Base-by-base conservation (phyloP, 2,329 filamentous ascomycete genomes). In the Didymellaceae sp. region DNA sequence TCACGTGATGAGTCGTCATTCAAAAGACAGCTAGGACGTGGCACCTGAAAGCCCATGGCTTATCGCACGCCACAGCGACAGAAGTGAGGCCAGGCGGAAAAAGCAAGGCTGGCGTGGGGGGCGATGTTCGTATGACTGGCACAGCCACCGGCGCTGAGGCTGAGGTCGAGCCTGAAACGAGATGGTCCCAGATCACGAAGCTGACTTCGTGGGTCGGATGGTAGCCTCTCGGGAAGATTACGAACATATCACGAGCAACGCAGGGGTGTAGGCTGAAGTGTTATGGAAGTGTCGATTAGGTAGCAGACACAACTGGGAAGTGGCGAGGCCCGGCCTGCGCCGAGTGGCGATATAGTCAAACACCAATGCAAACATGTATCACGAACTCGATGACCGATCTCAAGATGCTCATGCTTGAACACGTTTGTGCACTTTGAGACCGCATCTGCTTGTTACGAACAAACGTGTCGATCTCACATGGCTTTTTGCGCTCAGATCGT, bases 71-170 rank as follows among this genome's bases (percentile, higher is more conserved):
- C 35, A 37, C 42, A n/a, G 20, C 31, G 22, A 21, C 42, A 25
- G 25, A 31, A 24, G 30, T 31, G 16, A 35, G 35, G 25, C 30
- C 33, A 37, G 43, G 33, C 30, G 38, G 56, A 52, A 57, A 52
- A 49, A 60, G 52, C 41, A 49, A 58, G 47, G 37, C 35, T 45
- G 31, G 45, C 39, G 55, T 54, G 50, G 50, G 52, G 26, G 55
- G 49, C 53, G 30, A 51, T n/a, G 37, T 44, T 38, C 44, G 41
- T 34, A 39, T 49, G 50, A 55, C 30, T 42, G 25, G 37, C 60
- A 55, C 58, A 55, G 53, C 55, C 47, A 57, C 52, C 40, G 51
- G 31, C 34, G 46, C 58, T 49, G 58, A 48, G 42, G 49, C 52
- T 35, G 24, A 37, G 37, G n/a, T 18, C 10, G 31, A 21, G 25